phyloP scores from a whole-genome alignment of 345 rosid species.

The Gossypium mustelinum region DNA sequence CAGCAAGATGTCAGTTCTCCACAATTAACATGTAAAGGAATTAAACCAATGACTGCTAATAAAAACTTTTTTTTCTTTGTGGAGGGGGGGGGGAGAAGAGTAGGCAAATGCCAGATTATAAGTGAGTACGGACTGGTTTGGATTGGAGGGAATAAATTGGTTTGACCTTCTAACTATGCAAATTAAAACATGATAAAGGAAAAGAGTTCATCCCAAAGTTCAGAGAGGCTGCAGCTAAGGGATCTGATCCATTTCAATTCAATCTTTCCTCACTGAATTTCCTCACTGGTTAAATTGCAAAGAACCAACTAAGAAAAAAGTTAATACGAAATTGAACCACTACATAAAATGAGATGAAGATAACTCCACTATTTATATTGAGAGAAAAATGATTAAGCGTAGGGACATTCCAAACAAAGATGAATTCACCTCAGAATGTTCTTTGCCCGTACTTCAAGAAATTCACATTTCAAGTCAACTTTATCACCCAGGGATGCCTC shows the following conservation, averaged over 20 bases:
- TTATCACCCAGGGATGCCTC: slow-evolving; percentile 72
- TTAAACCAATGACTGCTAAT: neutral
- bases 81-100: neutral
- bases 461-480: slow-evolving; percentile 94
- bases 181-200: neutral
- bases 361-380: neutral
- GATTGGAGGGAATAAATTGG: neutral
- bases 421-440: slow-evolving; percentile 63
- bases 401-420: neutral
- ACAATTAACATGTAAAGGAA: neutral
- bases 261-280: neutral
- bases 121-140: neutral
- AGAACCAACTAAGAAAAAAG: neutral
- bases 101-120: neutral
- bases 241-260: neutral
- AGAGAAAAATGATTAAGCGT: neutral
- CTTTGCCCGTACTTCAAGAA: slow-evolving; percentile 89
- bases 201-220: neutral
- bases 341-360: neutral
- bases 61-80: neutral
- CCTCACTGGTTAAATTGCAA: neutral
- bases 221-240: neutral
- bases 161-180: neutral
- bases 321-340: neutral
- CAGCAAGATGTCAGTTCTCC: slow-evolving; percentile 6